These are phyloP conservation scores for Pelargonium australe DNA, from an alignment of 441 rosid genomes.

Conservation along the genomic window DNA sequence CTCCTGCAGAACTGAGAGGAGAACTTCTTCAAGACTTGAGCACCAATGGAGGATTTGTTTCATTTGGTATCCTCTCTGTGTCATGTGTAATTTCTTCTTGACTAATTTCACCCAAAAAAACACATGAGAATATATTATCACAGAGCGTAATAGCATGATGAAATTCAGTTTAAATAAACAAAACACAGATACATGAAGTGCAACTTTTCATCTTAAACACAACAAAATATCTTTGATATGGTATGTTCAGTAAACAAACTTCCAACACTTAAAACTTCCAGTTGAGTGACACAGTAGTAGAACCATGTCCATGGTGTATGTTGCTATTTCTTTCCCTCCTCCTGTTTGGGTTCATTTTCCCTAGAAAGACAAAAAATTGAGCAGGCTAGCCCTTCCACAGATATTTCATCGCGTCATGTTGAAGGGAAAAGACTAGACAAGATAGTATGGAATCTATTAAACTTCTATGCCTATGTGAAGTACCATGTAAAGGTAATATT, in stretches of 20 bases:
- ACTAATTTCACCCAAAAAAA: background rate
- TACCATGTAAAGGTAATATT: constrained; percentile 66
- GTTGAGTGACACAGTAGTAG: background rate
- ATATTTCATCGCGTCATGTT: constrained; percentile 53
- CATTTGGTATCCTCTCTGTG: constrained; percentile 43
- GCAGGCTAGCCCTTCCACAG: constrained; percentile 28
- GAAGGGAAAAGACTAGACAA: constrained; percentile 66
- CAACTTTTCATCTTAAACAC: constrained; percentile 4
- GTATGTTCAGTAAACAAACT: constrained; percentile 5
- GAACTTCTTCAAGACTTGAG: constrained; percentile 66
- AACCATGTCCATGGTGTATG: background rate
- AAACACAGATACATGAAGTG: background rate
- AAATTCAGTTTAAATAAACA: background rate
- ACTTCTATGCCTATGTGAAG: constrained; percentile 70
- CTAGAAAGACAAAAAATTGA: background rate
- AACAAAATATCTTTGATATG: background rate
- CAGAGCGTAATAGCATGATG: background rate
- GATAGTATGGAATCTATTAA: constrained; percentile 67
- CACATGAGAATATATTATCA: background rate
- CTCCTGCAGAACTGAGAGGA: constrained; percentile 78
- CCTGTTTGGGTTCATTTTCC: background rate
- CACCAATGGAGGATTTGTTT: constrained; percentile 80
- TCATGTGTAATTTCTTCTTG: background rate
- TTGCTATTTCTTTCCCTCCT: background rate
- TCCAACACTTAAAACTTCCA: background rate